phyloP scores from a whole-genome alignment of 192 early-diverging fungal species.

The Radiomyces spectabilis region DNA sequence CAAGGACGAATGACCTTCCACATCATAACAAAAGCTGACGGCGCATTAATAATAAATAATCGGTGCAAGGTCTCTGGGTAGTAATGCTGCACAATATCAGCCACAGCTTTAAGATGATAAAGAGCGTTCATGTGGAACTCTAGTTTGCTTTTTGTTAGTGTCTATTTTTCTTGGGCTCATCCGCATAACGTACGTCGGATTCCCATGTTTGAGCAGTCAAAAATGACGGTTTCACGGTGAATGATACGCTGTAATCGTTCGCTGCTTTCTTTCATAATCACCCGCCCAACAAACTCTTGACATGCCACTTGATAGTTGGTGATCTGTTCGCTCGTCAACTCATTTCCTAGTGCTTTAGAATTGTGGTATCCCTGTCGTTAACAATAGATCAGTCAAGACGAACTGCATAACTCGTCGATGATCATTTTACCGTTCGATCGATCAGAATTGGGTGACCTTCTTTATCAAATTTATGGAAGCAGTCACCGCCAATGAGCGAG shows the following conservation, averaged over 20 bases:
- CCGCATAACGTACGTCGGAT: constrained; percentile 47
- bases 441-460: constrained; percentile 85
- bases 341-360: constrained; percentile 50
- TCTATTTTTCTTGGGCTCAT: neutral
- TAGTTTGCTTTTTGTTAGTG: neutral
- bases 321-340: constrained; percentile 48
- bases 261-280: constrained; percentile 70
- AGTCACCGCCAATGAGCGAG: constrained; percentile 56
- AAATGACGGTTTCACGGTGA: constrained; percentile 76
- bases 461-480: constrained; percentile 86
- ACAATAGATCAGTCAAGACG: neutral
- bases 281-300: constrained; percentile 59
- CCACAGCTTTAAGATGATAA: constrained; percentile 59
- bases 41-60: constrained; percentile 90
- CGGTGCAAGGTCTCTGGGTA: constrained; percentile 89
- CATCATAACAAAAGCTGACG: constrained; percentile 72
- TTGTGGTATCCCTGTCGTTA: constrained; percentile 45
- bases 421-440: constrained; percentile 66
- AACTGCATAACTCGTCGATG: too few relatives aligned
- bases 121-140: constrained; percentile 53
- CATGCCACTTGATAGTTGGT: constrained; percentile 55
- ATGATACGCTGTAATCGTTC: constrained; percentile 54
- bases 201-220: constrained; percentile 81
- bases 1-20: constrained; percentile 67
- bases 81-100: constrained; percentile 79